phyloP scores from a whole-genome alignment of 768 basidiomycete genomes.

The Nidularia pulvinata region DNA sequence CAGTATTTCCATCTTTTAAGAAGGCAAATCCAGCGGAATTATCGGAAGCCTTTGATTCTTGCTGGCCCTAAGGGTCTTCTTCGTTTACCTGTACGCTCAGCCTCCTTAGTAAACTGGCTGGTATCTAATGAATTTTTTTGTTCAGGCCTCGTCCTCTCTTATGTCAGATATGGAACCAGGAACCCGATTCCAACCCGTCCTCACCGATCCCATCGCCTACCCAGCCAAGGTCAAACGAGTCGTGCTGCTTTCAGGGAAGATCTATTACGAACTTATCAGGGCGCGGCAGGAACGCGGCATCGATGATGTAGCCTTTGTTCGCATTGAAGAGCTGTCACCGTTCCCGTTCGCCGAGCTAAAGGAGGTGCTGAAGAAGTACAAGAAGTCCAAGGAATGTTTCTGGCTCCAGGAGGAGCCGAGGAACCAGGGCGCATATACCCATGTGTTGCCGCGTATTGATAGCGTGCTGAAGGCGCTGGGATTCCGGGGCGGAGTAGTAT shows the following conservation, averaged over 20 bases:
- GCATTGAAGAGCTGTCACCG: slow-evolving; percentile 86
- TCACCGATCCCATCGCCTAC: slow-evolving; percentile 47
- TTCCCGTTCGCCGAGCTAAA: slow-evolving; percentile 74
- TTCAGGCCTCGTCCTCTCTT: slow-evolving; percentile 72
- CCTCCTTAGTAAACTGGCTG: background rate
- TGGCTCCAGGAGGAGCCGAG: slow-evolving; percentile 90
- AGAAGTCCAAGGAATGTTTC: slow-evolving; percentile 33
- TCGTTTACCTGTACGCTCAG: slow-evolving; percentile 59
- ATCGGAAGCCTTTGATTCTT: slow-evolving; percentile 84
- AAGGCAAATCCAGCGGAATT: slow-evolving; percentile 83
- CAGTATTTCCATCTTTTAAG: slow-evolving; percentile 95
- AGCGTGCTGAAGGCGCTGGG: slow-evolving; percentile 43
- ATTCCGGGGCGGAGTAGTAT: slow-evolving; percentile 34
- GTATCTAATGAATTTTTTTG: background rate
- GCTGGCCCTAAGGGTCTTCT: slow-evolving; percentile 86
- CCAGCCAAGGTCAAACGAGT: slow-evolving; percentile 52
- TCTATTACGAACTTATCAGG: slow-evolving; percentile 86
- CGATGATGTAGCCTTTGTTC: slow-evolving; percentile 61
- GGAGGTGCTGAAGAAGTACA: slow-evolving; percentile 44
- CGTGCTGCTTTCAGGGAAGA: slow-evolving; percentile 79
- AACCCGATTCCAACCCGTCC: slow-evolving; percentile 67
- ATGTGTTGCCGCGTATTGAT: slow-evolving; percentile 60
- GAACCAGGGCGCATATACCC: slow-evolving; percentile 83
- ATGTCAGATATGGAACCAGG: slow-evolving; percentile 60
- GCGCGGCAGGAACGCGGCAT: slow-evolving; percentile 54